Conservation (phyloP, 2,329 filamentous ascomycete species). For the Botrytis fragariae region DNA sequence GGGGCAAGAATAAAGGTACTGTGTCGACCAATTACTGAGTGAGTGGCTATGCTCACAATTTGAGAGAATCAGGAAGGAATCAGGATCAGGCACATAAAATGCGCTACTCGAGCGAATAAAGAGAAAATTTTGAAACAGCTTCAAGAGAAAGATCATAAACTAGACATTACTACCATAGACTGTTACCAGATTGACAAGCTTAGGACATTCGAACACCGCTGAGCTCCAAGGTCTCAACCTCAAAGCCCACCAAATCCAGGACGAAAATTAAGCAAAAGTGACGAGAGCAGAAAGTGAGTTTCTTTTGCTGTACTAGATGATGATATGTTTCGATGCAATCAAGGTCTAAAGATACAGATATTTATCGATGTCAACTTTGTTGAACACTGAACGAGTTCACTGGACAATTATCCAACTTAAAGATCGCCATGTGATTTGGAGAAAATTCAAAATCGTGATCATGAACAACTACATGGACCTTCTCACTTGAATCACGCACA, state of each 20-base stretch:
- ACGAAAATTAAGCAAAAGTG: not conserved
- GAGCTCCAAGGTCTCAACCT: not conserved
- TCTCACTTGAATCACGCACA: too few relatives aligned
- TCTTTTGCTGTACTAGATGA: not conserved
- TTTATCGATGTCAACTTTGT: too few relatives aligned
- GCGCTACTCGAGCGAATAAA: accelerated
- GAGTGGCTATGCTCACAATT: not conserved
- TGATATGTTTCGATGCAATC: not conserved
- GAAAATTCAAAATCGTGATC: too few relatives aligned
- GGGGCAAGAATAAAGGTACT: accelerated
- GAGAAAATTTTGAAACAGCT: accelerated
- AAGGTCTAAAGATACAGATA: not conserved
- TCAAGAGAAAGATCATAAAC: not conserved
- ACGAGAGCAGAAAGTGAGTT: not conserved
- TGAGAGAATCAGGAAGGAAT: not conserved
- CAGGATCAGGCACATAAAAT: not conserved
- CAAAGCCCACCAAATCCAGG: not conserved
- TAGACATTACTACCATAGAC: not conserved
- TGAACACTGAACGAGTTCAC: too few relatives aligned
- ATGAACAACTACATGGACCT: too few relatives aligned
- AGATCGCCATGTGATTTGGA: too few relatives aligned
- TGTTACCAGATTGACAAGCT: not conserved
- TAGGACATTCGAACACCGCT: not conserved
- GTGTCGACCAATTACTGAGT: not conserved
- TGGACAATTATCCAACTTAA: too few relatives aligned